Evolutionary conservation across 805 yeast genomes (phyloP).

Genomic region (Candida orba): DNA sequence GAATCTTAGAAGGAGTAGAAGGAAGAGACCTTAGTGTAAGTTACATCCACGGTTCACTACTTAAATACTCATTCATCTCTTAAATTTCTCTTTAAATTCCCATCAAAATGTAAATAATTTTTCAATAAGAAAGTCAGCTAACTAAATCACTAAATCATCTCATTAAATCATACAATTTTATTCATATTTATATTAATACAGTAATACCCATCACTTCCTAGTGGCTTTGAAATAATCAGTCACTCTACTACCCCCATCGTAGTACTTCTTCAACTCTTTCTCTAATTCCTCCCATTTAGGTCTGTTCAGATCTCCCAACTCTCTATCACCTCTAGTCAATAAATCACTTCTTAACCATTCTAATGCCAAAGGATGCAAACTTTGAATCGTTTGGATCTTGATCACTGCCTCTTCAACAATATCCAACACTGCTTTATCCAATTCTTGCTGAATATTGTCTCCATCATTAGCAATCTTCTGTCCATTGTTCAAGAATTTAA

Average conservation of each 20-base stretch:
- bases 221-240: slow-evolving; percentile 46
- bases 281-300: slow-evolving; percentile 52
- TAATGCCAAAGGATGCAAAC: slow-evolving; percentile 68
- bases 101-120: too few relatives aligned
- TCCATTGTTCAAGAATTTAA: slow-evolving; percentile 20
- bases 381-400: slow-evolving; percentile 36
- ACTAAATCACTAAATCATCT: too few relatives aligned
- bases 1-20: too few relatives aligned
- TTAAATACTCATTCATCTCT: too few relatives aligned
- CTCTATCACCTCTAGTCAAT: slow-evolving; percentile 32
- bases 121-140: too few relatives aligned
- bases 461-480: slow-evolving; percentile 10
- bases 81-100: too few relatives aligned
- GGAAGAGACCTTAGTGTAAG: too few relatives aligned
- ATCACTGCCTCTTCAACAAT: slow-evolving; percentile 20
- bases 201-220: slow-evolving; percentile 28
- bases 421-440: slow-evolving; percentile 6
- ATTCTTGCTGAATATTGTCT: slow-evolving; percentile 19
- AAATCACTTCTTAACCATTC: slow-evolving; percentile 55
- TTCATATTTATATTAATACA: too few relatives aligned
- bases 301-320: slow-evolving; percentile 49
- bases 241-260: slow-evolving; percentile 38
- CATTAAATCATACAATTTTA: background rate
- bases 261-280: slow-evolving; percentile 31
- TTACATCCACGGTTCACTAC: too few relatives aligned